A percentile compares a stretch with the other conserved stretches of the same genome.
Evolutionary conservation across 345 rosid genomes (phyloP).

Genomic region (Hevea brasiliensis): DNA sequence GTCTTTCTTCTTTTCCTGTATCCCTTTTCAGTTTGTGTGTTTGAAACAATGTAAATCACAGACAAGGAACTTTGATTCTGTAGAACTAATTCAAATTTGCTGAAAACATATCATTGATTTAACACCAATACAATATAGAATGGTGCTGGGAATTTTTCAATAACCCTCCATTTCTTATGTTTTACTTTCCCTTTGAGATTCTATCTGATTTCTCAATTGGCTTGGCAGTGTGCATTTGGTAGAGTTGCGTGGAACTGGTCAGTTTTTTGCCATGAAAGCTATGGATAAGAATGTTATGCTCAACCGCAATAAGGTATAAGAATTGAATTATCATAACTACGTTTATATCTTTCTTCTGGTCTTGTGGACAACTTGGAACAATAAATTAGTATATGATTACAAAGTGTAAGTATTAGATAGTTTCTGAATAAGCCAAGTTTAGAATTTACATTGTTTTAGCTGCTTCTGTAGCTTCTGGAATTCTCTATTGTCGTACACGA

Average conservation of each 20-base stretch:
- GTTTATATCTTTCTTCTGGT: too few species aligned
- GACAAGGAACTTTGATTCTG: too few species aligned
- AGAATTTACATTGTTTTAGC: background rate
- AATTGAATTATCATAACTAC: background rate
- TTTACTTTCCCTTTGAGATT: background rate
- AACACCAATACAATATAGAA: too few species aligned
- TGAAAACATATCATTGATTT: too few species aligned
- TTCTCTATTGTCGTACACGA: too few species aligned
- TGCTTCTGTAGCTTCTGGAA: too few species aligned
- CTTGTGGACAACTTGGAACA: background rate
- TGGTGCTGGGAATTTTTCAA: too few species aligned
- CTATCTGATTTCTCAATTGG: conserved; percentile 10
- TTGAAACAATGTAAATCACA: too few species aligned
- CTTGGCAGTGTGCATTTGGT: conserved; percentile 83
- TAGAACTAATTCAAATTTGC: too few species aligned
- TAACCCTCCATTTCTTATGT: background rate
- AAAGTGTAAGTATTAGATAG: background rate
- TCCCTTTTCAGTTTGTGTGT: too few species aligned
- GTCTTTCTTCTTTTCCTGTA: conserved; percentile 3
- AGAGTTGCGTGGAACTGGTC: conserved; percentile 71
- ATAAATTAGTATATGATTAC: too few species aligned
- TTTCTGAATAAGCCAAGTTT: too few species aligned
- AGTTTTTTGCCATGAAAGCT: conserved; percentile 86
- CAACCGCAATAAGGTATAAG: conserved; percentile 78
- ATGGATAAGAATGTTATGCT: conserved; percentile 94